Percentiles rank a stretch among this genome's conserved stretches.
Evolutionary conservation across 495 filamentous ascomycete species (phyloP).

Genomic region (Lichina pygmaea): DNA sequence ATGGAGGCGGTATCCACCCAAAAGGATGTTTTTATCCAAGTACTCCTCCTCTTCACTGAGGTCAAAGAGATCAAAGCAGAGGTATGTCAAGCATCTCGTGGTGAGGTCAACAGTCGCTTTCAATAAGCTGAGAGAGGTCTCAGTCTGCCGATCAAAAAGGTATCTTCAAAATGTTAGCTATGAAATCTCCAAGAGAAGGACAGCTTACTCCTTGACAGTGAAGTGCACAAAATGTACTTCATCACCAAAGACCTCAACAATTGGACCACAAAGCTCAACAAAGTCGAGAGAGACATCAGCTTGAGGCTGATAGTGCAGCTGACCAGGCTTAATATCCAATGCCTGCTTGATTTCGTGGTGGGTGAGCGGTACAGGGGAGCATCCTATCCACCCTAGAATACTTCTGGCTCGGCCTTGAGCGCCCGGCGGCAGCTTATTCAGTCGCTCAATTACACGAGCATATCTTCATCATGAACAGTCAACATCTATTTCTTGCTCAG

Average conservation of each 20-base stretch:
- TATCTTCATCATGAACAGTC: neutral
- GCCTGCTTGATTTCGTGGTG: conserved; percentile 10
- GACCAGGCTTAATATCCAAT: conserved; percentile 2
- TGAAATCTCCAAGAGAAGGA: neutral
- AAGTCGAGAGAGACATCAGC: neutral
- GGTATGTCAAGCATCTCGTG: conserved; percentile 5
- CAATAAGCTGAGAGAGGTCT: conserved; percentile 1
- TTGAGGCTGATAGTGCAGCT: neutral
- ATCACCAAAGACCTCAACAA: conserved; percentile 5
- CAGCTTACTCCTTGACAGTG: conserved; percentile 10
- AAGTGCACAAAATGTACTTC: conserved; percentile 9
- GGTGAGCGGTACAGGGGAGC: conserved; percentile 6
- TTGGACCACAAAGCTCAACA: conserved; percentile 1
- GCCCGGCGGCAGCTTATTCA: conserved; percentile 2
- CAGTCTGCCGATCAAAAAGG: conserved; percentile 5
- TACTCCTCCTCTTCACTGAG: conserved; percentile 1
- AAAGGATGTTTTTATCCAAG: conserved; percentile 2
- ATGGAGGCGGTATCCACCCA: conserved; percentile 6
- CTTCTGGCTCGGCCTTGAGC: conserved; percentile 6
- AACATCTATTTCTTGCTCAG: neutral
- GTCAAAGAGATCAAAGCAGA: conserved; percentile 5
- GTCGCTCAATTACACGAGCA: neutral
- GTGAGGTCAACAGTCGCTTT: conserved; percentile 5
- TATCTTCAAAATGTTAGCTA: conserved; percentile 6
- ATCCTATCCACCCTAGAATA: conserved; percentile 10